Percentiles rank a stretch among this genome's conserved stretches.
phyloP scores from a whole-genome alignment of 2,329 filamentous ascomycete genomes.

The Apiospora sp. region DNA sequence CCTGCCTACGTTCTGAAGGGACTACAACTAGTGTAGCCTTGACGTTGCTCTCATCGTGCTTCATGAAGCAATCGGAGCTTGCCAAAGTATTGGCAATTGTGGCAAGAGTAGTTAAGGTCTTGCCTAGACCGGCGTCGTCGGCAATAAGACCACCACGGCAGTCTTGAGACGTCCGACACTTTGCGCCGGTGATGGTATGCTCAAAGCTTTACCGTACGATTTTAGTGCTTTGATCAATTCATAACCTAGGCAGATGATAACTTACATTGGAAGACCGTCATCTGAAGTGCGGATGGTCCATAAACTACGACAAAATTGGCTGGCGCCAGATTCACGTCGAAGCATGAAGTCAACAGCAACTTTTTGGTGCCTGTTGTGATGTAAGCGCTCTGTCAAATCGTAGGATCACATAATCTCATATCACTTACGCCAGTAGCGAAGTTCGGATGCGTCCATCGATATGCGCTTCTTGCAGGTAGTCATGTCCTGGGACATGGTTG shows the following conservation, averaged over 20 bases:
- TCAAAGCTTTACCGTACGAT: background rate
- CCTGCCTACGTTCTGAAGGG: slow-evolving; percentile 20
- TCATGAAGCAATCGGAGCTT: background rate
- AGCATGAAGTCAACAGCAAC: slow-evolving; percentile 3
- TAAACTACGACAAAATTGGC: background rate
- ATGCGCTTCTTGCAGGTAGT: background rate
- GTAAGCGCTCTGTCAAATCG: background rate
- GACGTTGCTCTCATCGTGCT: background rate
- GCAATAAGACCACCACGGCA: slow-evolving; percentile 1
- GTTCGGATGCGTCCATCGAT: background rate
- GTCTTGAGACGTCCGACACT: background rate
- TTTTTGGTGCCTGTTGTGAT: background rate
- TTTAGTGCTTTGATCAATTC: background rate
- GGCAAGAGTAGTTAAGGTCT: slow-evolving; percentile 6
- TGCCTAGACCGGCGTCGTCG: slow-evolving; percentile 6
- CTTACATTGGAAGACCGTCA: background rate
- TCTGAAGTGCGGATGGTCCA: background rate
- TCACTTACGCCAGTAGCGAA: background rate
- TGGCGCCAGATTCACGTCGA: background rate
- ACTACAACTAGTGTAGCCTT: slow-evolving; percentile 4
- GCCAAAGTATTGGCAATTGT: background rate
- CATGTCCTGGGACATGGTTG: background rate
- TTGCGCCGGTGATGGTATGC: background rate
- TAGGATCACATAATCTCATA: background rate
- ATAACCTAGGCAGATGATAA: background rate